Evolutionary conservation across 176 grass and related monocot species (phyloP).

Genomic region (Eleusine indica): DNA sequence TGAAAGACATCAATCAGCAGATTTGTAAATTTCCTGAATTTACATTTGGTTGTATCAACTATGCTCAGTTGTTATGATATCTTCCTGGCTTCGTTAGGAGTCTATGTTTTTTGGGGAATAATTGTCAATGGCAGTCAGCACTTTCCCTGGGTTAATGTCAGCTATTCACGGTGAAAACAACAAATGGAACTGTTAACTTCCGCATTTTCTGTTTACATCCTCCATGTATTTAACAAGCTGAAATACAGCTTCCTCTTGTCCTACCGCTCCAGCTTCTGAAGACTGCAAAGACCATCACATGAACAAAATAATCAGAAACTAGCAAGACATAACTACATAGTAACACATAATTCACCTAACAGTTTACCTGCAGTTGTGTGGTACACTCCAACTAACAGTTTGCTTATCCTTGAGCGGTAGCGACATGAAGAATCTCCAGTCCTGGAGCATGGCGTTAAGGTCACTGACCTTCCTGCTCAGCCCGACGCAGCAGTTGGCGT

Average conservation of each 20-base stretch:
- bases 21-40: neutral
- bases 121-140: neutral
- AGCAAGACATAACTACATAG: neutral
- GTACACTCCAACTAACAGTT: slow-evolving; percentile 52
- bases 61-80: neutral
- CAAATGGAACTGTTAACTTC: neutral
- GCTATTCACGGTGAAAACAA: slow-evolving; percentile 17
- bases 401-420: slow-evolving; percentile 1
- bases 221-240: neutral
- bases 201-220: neutral
- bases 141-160: neutral
- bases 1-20: neutral
- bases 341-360: neutral
- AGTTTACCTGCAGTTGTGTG: slow-evolving; percentile 64
- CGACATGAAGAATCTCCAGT: slow-evolving; percentile 77
- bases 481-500: slow-evolving; percentile 83
- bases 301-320: slow-evolving; percentile 14
- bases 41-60: neutral
- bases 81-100: neutral
- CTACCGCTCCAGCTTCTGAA: slow-evolving; percentile 33
- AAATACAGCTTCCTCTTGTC: neutral
- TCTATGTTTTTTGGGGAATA: neutral
- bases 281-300: slow-evolving; percentile 27
- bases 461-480: slow-evolving; percentile 62
- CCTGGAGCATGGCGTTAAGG: slow-evolving; percentile 61